These are phyloP conservation scores for Chytriomyces hyalinus DNA, from an alignment of 192 early-diverging fungal species.

Conservation along the genomic window DNA sequence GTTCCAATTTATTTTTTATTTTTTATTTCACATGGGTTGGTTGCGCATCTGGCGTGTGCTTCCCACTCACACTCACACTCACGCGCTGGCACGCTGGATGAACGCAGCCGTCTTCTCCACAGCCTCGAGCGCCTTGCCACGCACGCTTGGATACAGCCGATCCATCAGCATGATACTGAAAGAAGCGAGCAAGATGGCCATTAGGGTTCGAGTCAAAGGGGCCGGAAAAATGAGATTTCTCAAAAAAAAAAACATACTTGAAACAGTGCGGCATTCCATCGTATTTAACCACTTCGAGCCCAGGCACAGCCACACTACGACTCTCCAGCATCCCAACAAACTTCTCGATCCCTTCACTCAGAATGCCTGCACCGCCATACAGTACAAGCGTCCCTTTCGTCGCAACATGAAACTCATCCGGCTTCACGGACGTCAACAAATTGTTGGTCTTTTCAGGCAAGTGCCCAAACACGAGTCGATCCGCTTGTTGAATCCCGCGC, in stretches of 20 bases:
- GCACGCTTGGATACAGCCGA: background rate
- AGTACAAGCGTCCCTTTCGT: slow-evolving; percentile 29
- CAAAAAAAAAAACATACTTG: background rate
- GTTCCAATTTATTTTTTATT: too few relatives aligned
- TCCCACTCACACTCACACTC: too few relatives aligned
- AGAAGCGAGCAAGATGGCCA: background rate
- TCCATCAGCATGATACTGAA: background rate
- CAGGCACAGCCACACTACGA: background rate
- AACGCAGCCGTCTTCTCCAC: background rate
- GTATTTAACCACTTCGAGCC: background rate
- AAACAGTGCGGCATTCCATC: slow-evolving; percentile 13
- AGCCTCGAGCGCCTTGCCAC: background rate
- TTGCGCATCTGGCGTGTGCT: too few relatives aligned
- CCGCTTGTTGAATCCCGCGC: too few relatives aligned
- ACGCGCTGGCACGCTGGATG: background rate
- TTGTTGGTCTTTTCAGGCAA: slow-evolving; percentile 12
- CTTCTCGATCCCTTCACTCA: slow-evolving; percentile 35
- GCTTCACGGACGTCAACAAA: background rate
- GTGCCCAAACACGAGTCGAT: background rate
- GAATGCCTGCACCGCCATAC: slow-evolving; percentile 31
- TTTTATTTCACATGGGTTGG: too few relatives aligned
- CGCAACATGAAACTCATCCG: background rate
- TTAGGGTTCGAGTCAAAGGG: background rate
- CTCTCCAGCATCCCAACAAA: slow-evolving; percentile 10
- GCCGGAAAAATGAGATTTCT: background rate